Base-by-base conservation (phyloP, 768 basidiomycete species). In the Mycena haematopus region DNA sequence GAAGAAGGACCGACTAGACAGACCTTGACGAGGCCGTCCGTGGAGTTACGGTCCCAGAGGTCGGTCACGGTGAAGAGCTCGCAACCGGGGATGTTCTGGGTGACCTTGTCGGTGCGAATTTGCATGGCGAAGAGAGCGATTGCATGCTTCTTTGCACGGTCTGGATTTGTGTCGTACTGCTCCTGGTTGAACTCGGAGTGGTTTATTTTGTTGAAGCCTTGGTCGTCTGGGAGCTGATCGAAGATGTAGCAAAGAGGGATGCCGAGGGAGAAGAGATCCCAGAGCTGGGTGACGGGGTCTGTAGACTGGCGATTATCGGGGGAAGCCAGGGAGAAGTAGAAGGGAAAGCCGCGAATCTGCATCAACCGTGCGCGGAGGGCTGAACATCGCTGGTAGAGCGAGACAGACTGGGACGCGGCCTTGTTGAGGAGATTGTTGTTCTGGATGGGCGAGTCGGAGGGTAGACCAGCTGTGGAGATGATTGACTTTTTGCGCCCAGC, bases 171-270 rank as follows among this genome's bases (percentile, higher is more conserved):
- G 27, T 92, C 90, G 65, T 86, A 88, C 47, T 84, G 78, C 10
- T 83, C 80, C 33, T 85, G 82, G 71, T 87, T 86, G 55, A 89
- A 92, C 69, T 86, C 81, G 56, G 93, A 86, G 65, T 84, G 82
- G 71, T 82, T 82, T 64, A 84, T 82, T 76, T 80, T 83, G 52
- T 75, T 81, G 70, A 84, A 85, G 33, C 85, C 86, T 58, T 84
- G 81, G 54, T 89, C 81, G 53, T 76, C 75, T 40, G 90, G 90
- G 58, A 98, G 88, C 74, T 91, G 88, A 78, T 99, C 96, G 82
- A 93, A 96, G 69, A 99, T 88, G 80, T 92, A 97, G 79, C 95
- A 96, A 68, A 99, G 90, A 47, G 95, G 90, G 51, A 93, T 88
- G 61, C 97, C 97, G 36, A 95, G 85, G 44, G 95, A 89, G 78